phyloP scores from a whole-genome alignment of 2,329 filamentous ascomycete species.

The Sphaerulina vaccinii region DNA sequence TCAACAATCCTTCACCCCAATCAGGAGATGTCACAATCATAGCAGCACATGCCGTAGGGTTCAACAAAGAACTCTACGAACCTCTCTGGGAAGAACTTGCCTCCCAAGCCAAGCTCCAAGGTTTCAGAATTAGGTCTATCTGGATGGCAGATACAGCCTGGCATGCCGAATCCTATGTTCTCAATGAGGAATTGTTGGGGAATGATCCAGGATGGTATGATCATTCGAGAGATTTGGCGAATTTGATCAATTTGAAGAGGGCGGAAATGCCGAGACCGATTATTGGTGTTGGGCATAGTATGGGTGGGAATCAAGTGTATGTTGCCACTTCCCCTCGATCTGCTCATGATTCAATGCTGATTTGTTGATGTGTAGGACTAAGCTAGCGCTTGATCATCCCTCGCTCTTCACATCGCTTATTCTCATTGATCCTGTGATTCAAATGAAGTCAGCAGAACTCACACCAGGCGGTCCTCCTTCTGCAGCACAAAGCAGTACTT shows the following conservation, averaged over 20 bases:
- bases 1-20: conserved; percentile 17
- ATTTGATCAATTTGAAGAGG: conserved; percentile 81
- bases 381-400: conserved; percentile 74
- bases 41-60: conserved; percentile 27
- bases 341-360: too few relatives aligned
- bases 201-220: conserved; percentile 86
- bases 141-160: conserved; percentile 85
- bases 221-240: conserved; percentile 75
- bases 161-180: conserved; percentile 71
- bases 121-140: conserved; percentile 72
- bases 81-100: conserved; percentile 30
- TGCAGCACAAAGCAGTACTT: conserved; percentile 58
- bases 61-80: conserved; percentile 31
- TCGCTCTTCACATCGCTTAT: conserved; percentile 73
- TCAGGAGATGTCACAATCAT: conserved; percentile 31
- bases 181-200: conserved; percentile 73
- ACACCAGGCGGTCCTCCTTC: conserved; percentile 37
- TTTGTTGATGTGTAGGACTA: too few relatives aligned
- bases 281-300: conserved; percentile 83
- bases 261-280: conserved; percentile 76
- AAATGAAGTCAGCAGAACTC: conserved; percentile 46
- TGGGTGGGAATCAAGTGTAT: conserved; percentile 71
- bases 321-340: too few relatives aligned
- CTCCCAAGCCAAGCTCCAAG: conserved; percentile 38
- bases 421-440: conserved; percentile 81